Evolutionary conservation across 208 protist genomes (phyloP), one percentile per base, ranked within the genome.

Genomic region (Trypanosoma grayi): DNA sequence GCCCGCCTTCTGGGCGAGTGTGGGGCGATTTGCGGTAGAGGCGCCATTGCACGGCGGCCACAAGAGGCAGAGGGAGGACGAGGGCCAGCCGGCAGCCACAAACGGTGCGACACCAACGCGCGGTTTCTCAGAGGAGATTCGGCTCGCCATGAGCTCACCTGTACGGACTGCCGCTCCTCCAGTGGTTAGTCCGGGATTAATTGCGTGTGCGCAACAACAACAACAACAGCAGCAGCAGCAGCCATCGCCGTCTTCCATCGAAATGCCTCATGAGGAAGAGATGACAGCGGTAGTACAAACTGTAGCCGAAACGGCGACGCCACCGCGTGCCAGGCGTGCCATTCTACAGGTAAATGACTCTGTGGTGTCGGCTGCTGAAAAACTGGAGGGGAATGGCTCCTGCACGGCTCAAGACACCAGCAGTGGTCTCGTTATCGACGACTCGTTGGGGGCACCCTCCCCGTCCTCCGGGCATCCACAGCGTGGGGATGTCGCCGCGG

Each of bases 341-440:
- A 25, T 67, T 33, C 20, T 55, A 14, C 60, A 59, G 25, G 0
- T 30, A 31, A 50, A 58, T 43, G 41, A 67, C 47, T 67, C 60
- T n/a, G 18, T 53, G 18, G 0, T 59, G 31, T 4, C 25, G 22
- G 40, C 51, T 22, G 18, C 59, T 4, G 52, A 52, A 41, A 14
- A 53, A n/a, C 25, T 67, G 43, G 41, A 52, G n/a, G 36, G 14
- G 27, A 51, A 16, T 10, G 10, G 34, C 44, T 62, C 34, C 5
- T 30, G 54, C 41, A 54, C 20, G 2, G 22, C 24, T 36, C 34
- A 51, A 20, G 47, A 63, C 14, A 13, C 22, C 27, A 58, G 37
- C 39, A 61, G 54, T 51, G 14, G 18, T 27, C 10, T 63, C 27
- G 28, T 58, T 34, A 39, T 57, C 39, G 60, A 67, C 33, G 34